Percentiles rank a stretch among this genome's conserved stretches.
These are phyloP conservation scores for Coprinellus micaceus DNA, from an alignment of 768 basidiomycete genomes.

Conservation along the genomic window DNA sequence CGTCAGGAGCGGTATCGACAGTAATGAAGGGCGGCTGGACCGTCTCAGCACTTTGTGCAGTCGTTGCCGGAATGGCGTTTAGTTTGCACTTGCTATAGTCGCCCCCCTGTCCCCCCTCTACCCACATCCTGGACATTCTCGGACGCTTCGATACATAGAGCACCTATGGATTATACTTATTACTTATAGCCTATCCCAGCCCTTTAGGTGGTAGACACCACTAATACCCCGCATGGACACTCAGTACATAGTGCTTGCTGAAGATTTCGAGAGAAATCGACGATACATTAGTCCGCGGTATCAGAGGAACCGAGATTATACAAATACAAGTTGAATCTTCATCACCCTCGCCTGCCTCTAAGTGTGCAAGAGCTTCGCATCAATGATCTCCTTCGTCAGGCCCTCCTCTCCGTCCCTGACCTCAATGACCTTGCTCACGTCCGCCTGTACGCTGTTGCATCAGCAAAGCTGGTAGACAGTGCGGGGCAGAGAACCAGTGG, in stretches of 20 bases:
- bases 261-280: no score
- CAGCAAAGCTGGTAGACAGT: background rate
- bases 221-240: no score
- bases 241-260: no score
- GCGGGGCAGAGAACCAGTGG: background rate
- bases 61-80: background rate
- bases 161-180: no score
- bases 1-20: constrained; percentile 2
- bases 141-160: background rate
- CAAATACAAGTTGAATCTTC: background rate
- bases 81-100: background rate
- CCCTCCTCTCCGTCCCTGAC: constrained; percentile 78
- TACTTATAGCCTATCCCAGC: no score
- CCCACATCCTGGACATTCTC: background rate
- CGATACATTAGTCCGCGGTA: no score
- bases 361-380: constrained; percentile 49
- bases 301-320: background rate
- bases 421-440: constrained; percentile 77
- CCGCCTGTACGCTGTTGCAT: constrained; percentile 45
- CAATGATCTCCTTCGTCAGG: constrained; percentile 69
- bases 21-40: no score
- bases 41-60: background rate
- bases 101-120: background rate
- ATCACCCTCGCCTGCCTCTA: background rate
- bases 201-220: no score